Conservation (phyloP, 257 asterid species). For the Schizonepeta tenuifolia region DNA sequence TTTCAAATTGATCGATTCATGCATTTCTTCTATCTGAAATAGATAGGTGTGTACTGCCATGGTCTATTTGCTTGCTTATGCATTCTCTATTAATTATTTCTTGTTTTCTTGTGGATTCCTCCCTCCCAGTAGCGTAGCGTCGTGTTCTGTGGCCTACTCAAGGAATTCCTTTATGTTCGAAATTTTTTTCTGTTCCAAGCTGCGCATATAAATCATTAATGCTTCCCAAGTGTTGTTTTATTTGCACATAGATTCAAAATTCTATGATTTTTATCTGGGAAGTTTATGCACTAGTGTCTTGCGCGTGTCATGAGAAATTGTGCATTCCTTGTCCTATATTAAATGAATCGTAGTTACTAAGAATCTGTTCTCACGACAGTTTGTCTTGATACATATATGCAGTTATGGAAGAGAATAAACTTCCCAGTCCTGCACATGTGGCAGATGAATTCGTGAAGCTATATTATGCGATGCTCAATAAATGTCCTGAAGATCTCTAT, state of each 20-base stretch:
- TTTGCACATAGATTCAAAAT: neutral
- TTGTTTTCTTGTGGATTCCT: neutral
- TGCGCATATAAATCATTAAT: neutral
- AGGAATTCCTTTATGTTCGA: neutral
- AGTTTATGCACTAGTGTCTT: neutral
- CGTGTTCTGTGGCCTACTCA: neutral
- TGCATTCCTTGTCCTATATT: neutral
- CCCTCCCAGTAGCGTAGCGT: neutral
- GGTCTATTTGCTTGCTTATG: conserved; percentile 2
- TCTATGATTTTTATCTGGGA: neutral
- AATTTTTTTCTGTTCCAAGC: neutral
- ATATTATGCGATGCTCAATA: conserved; percentile 45
- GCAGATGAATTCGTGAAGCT: conserved; percentile 46
- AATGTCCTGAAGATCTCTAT: conserved; percentile 41
- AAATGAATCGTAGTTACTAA: neutral
- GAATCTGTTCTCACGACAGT: neutral
- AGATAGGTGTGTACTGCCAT: neutral
- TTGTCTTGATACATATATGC: conserved; percentile 11
- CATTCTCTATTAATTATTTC: neutral
- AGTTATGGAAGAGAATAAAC: conserved; percentile 49
- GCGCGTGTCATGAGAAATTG: neutral
- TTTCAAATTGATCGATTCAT: neutral
- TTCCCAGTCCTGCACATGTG: conserved; percentile 28
- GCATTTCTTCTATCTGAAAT: neutral
- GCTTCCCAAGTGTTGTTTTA: neutral